A percentile compares a stretch with the other conserved stretches of the same genome.
phyloP scores from a whole-genome alignment of 768 basidiomycete genomes.

The Mycena metata region DNA sequence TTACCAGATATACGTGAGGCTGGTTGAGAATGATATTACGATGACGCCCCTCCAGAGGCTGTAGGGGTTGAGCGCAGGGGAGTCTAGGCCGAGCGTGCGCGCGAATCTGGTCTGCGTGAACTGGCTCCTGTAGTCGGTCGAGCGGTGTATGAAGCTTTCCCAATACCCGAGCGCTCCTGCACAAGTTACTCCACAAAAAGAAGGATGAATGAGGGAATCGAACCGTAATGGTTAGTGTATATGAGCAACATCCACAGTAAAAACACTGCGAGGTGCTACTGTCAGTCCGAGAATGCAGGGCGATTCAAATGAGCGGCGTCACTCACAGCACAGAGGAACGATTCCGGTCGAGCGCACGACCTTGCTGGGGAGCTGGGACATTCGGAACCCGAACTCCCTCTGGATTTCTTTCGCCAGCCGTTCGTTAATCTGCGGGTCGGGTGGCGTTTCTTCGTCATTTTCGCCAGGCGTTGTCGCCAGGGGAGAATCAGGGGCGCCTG shows the following conservation, averaged over 20 bases:
- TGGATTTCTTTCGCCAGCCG: slow-evolving; percentile 15
- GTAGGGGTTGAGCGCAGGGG: slow-evolving; percentile 27
- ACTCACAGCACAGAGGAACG: slow-evolving; percentile 22
- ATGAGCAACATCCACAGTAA: slow-evolving; percentile 15
- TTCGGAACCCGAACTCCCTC: slow-evolving; percentile 21
- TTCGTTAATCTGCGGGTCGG: slow-evolving; percentile 24
- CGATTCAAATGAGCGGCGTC: not conserved
- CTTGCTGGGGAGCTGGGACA: slow-evolving; percentile 21
- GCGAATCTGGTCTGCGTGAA: slow-evolving; percentile 26
- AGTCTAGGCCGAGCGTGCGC: slow-evolving; percentile 14
- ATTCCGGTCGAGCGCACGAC: slow-evolving; percentile 10
- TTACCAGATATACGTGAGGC: slow-evolving; percentile 17
- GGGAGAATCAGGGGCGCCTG: no score
- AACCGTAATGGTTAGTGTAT: slow-evolving; percentile 26
- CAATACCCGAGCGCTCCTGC: slow-evolving; percentile 26
- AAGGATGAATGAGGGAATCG: not conserved
- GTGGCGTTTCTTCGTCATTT: not conserved
- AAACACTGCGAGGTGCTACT: slow-evolving; percentile 8
- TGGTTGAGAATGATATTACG: slow-evolving; percentile 20
- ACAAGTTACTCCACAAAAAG: not conserved
- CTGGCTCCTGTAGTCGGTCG: slow-evolving; percentile 20
- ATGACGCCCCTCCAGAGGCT: slow-evolving; percentile 27
- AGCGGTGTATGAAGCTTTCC: slow-evolving; percentile 20
- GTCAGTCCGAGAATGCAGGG: not conserved
- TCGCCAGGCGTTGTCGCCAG: no score